These are phyloP conservation scores for Candida peoriensis DNA, from an alignment of 805 yeast genomes.

Conservation along the genomic window DNA sequence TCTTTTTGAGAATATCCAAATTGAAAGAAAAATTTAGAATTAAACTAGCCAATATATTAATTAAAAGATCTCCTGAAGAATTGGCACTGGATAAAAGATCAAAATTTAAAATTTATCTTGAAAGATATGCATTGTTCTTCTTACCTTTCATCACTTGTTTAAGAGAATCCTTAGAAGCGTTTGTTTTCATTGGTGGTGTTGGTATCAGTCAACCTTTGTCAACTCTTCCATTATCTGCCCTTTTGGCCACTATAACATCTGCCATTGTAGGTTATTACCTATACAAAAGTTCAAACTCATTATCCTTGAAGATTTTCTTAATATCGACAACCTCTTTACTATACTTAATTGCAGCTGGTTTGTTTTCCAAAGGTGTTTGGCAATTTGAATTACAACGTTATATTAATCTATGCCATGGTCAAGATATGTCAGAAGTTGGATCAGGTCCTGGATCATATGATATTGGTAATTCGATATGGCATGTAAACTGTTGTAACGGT, in stretches of 20 bases:
- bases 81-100: slow-evolving; percentile 16
- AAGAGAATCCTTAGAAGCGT: slow-evolving; percentile 89
- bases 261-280: slow-evolving; percentile 57
- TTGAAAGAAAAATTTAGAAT: slow-evolving; percentile 78
- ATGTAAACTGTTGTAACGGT: slow-evolving; percentile 91
- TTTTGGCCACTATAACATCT: slow-evolving; percentile 57
- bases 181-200: slow-evolving; percentile 86
- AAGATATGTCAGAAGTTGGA: slow-evolving; percentile 82
- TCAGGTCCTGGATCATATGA: slow-evolving; percentile 94
- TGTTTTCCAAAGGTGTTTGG: slow-evolving; percentile 87
- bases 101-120: slow-evolving; percentile 34
- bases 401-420: slow-evolving; percentile 70
- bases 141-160: slow-evolving; percentile 82
- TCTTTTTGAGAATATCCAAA: slow-evolving; percentile 74
- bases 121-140: slow-evolving; percentile 65
- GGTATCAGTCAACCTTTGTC: slow-evolving; percentile 66
- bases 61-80: slow-evolving; percentile 25
- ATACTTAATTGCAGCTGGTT: slow-evolving; percentile 82
- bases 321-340: slow-evolving; percentile 74
- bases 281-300: slow-evolving; percentile 74
- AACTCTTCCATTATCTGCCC: slow-evolving; percentile 59
- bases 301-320: slow-evolving; percentile 70
- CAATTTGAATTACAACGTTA: slow-evolving; percentile 75
- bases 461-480: slow-evolving; percentile 78
- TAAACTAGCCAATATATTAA: slow-evolving; percentile 43